phyloP scores from a whole-genome alignment of 495 filamentous ascomycete genomes.

The Trichocladium antarcticum region DNA sequence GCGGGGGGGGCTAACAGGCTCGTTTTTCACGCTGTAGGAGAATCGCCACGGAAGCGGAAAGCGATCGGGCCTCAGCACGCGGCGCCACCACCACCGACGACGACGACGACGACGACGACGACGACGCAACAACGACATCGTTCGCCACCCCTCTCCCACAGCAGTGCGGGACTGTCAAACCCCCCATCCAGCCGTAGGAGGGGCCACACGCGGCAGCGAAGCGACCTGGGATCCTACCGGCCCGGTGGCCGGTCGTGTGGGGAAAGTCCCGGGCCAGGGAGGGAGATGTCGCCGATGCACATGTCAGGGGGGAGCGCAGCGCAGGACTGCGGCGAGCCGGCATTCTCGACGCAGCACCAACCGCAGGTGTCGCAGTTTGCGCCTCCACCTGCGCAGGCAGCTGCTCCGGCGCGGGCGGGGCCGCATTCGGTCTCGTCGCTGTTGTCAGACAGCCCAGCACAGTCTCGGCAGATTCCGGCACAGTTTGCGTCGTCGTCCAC shows the following conservation, averaged over 20 bases:
- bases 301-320: constrained; percentile 14
- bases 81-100: constrained; percentile 41
- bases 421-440: constrained; percentile 41
- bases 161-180: constrained; percentile 43
- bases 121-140: constrained; percentile 44
- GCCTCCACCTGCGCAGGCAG: constrained; percentile 8
- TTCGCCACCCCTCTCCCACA: constrained; percentile 47
- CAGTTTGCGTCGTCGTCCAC: constrained; percentile 12
- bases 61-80: constrained; percentile 51
- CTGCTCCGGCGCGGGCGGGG: constrained; percentile 20
- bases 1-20: constrained; percentile 39
- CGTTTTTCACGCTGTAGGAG: constrained; percentile 35
- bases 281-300: constrained; percentile 36
- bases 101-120: constrained; percentile 28
- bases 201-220: constrained; percentile 58
- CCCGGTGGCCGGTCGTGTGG: constrained; percentile 28
- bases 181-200: constrained; percentile 49
- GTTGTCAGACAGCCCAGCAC: constrained; percentile 33
- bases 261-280: constrained; percentile 27
- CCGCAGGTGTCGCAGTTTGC: background rate
- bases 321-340: constrained; percentile 13
- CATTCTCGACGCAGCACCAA: constrained; percentile 10
- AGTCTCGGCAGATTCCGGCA: constrained; percentile 24
- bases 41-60: constrained; percentile 67
- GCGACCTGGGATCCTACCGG: constrained; percentile 48